A percentile compares a stretch with the other conserved stretches of the same genome.
Conservation (phyloP, 169 alveolate species). For the Babesia caballi region DNA sequence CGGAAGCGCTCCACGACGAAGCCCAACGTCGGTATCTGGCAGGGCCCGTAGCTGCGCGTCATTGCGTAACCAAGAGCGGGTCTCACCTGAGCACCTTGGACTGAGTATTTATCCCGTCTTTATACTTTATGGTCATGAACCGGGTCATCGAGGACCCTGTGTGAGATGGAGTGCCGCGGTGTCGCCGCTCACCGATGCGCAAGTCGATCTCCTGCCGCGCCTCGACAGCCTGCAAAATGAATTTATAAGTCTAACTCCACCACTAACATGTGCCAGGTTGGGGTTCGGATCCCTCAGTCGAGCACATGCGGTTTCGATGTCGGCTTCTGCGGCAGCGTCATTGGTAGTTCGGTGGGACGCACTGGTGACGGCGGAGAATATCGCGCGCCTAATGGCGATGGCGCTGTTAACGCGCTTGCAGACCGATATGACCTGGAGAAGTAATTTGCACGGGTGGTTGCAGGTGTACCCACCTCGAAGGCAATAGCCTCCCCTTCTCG, state of each 20-base stretch:
- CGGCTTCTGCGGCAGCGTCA: slow-evolving; percentile 79
- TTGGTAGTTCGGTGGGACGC: slow-evolving; percentile 1
- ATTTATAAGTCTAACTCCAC: background rate
- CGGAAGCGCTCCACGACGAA: slow-evolving; percentile 94
- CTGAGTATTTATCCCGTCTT: slow-evolving; percentile 70
- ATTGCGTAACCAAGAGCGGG: slow-evolving; percentile 15
- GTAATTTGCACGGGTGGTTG: slow-evolving; percentile 35
- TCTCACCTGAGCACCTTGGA: slow-evolving; percentile 55
- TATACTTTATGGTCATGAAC: slow-evolving; percentile 75
- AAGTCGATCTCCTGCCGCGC: slow-evolving; percentile 97
- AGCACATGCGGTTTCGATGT: slow-evolving; percentile 88
- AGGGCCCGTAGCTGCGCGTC: slow-evolving; percentile 93
- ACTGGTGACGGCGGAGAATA: slow-evolving; percentile 91
- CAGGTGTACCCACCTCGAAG: slow-evolving; percentile 90
- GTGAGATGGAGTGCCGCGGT: slow-evolving; percentile 46
- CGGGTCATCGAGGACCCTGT: slow-evolving; percentile 75
- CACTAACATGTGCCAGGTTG: slow-evolving; percentile 81
- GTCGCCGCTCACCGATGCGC: slow-evolving; percentile 80
- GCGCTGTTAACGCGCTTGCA: slow-evolving; percentile 63
- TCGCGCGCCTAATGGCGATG: slow-evolving; percentile 87
- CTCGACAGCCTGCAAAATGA: slow-evolving; percentile 84
- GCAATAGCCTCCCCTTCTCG: slow-evolving; percentile 99
- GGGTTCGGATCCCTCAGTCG: slow-evolving; percentile 88
- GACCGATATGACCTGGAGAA: slow-evolving; percentile 63
- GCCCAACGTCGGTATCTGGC: slow-evolving; percentile 99